A percentile compares a stretch with the other conserved stretches of the same genome.
Conservation (phyloP, 2,329 filamentous ascomycete species). For the Trichophyton simii region DNA sequence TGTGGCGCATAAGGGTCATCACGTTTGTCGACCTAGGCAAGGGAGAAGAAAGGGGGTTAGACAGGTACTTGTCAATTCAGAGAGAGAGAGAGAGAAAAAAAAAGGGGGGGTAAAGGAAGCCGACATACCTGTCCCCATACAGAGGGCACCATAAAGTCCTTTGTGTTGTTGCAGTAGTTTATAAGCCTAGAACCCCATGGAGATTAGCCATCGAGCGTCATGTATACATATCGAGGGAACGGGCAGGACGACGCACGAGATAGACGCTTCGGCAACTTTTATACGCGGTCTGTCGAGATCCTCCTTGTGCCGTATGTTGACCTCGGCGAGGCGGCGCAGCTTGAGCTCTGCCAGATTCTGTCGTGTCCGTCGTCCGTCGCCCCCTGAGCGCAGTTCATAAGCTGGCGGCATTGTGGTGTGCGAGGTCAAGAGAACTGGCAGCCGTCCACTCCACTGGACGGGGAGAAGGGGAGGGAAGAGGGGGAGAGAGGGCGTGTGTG, state of each 20-base stretch:
- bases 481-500: background rate
- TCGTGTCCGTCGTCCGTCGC: slow-evolving; percentile 75
- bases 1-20: slow-evolving; percentile 98
- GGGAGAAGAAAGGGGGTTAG: slow-evolving; percentile 10
- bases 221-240: background rate
- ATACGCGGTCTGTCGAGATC: slow-evolving; percentile 92
- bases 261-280: slow-evolving; percentile 84
- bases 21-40: slow-evolving; percentile 63
- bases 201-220: background rate
- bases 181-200: slow-evolving; percentile 56
- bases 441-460: background rate
- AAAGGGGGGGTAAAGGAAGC: background rate
- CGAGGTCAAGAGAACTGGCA: background rate
- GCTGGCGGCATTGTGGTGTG: slow-evolving; percentile 41
- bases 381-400: slow-evolving; percentile 54
- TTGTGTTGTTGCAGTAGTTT: slow-evolving; percentile 92
- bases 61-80: background rate
- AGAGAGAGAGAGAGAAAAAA: too few relatives aligned
- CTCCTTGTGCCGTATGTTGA: slow-evolving; percentile 91
- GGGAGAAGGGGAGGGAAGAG: background rate
- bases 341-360: slow-evolving; percentile 99
- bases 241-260: slow-evolving; percentile 48
- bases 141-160: slow-evolving; percentile 97
- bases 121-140: slow-evolving; percentile 67
- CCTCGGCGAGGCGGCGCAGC: slow-evolving; percentile 85